Conservation (phyloP, 2,329 filamentous ascomycete genomes). For the Colletotrichum kahawae region DNA sequence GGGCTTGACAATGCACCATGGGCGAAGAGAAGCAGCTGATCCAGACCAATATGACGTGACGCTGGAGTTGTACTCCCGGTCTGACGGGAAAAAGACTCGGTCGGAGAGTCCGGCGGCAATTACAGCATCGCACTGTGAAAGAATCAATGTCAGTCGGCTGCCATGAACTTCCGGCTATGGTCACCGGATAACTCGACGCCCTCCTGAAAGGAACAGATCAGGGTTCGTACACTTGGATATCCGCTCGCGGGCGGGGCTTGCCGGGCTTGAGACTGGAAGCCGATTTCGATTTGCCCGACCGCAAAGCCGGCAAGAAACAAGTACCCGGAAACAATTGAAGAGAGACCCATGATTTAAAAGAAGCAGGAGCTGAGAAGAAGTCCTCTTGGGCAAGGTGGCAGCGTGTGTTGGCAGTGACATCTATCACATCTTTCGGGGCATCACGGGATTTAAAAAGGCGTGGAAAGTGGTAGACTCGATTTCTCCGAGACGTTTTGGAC, state of each 20-base stretch:
- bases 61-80: no score
- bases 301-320: background rate
- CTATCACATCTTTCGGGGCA: background rate
- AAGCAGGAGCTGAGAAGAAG: background rate
- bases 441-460: background rate
- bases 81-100: no score
- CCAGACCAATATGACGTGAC: no score
- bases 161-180: no score
- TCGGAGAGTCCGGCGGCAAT: no score
- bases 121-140: no score
- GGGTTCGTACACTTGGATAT: background rate
- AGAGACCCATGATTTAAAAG: background rate
- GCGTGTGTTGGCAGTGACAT: no score
- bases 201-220: background rate
- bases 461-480: background rate
- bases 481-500: background rate
- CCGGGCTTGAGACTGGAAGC: background rate
- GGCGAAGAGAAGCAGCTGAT: no score
- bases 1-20: no score
- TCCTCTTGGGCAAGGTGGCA: no score
- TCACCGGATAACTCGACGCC: background rate
- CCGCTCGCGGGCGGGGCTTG: background rate
- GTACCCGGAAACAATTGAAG: background rate
- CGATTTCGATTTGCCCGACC: background rate
- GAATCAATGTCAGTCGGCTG: no score